Evolutionary conservation across 2,329 filamentous ascomycete genomes (phyloP).

Genomic region (Delphinella strobiligena): DNA sequence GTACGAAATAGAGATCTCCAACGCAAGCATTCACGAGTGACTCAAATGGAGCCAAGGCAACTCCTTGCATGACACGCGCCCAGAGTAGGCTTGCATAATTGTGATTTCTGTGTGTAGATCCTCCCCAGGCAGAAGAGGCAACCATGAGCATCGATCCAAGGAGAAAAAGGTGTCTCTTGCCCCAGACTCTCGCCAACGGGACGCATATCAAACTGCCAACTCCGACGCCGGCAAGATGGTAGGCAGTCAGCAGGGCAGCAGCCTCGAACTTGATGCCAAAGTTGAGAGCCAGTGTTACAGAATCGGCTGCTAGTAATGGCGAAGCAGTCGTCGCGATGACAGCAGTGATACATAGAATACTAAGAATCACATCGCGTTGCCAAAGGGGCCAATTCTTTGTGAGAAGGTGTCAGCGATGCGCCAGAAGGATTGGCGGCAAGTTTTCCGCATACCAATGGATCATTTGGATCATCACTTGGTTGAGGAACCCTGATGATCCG

Average conservation of each 20-base stretch:
- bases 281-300: conserved; percentile 59
- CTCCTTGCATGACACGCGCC: conserved; percentile 73
- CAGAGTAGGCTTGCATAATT: conserved; percentile 63
- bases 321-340: conserved; percentile 77
- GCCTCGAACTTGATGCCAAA: conserved; percentile 58
- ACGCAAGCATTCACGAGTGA: conserved; percentile 79
- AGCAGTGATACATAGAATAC: conserved; percentile 64
- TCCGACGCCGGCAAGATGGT: conserved; percentile 74
- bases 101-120: conserved; percentile 41
- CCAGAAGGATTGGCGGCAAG: conserved; percentile 16
- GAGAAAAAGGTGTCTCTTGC: conserved; percentile 80
- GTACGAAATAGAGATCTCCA: conserved; percentile 83
- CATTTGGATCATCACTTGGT: conserved; percentile 81
- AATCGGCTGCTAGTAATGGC: conserved; percentile 80
- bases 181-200: conserved; percentile 79
- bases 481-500: conserved; percentile 72
- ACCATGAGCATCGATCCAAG: conserved; percentile 64
- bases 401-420: conserved; percentile 4
- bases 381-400: conserved; percentile 70
- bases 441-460: conserved; percentile 56
- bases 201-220: conserved; percentile 76
- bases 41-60: conserved; percentile 81
- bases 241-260: conserved; percentile 73
- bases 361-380: conserved; percentile 70
- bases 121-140: conserved; percentile 65